Conservation (phyloP, 495 filamentous ascomycete genomes). For the Lasiosphaeris hirsuta region DNA sequence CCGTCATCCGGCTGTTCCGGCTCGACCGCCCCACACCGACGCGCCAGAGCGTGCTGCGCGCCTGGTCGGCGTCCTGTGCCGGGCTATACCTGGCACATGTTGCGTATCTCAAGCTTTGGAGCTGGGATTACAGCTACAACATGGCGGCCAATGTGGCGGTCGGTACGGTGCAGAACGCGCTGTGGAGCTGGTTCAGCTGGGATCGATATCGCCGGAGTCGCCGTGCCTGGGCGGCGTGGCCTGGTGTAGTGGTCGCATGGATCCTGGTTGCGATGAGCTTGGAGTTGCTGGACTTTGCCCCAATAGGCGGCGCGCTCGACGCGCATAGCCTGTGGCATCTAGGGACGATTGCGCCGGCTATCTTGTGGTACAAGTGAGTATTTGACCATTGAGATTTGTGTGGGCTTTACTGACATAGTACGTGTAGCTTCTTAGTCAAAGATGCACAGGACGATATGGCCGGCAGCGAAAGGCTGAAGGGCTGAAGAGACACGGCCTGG, state of each 20-base stretch:
- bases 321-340: conserved; percentile 96
- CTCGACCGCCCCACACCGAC: conserved; percentile 62
- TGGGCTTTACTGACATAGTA: background rate
- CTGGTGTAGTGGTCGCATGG: conserved; percentile 90
- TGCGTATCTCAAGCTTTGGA: conserved; percentile 76
- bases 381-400: background rate
- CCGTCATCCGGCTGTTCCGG: conserved; percentile 75
- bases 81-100: conserved; percentile 73
- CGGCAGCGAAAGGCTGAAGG: conserved; percentile 35
- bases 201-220: conserved; percentile 64
- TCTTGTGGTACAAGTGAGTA: conserved; percentile 92
- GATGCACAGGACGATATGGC: conserved; percentile 75
- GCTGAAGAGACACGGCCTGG: conserved; percentile 3
- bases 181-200: conserved; percentile 86
- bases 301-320: conserved; percentile 77
- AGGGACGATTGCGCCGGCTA: conserved; percentile 81
- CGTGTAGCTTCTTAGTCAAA: conserved; percentile 67
- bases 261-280: conserved; percentile 90
- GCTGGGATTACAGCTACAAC: conserved; percentile 96
- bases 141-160: conserved; percentile 90
- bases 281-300: conserved; percentile 91
- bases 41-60: conserved; percentile 57
- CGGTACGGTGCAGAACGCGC: conserved; percentile 72
- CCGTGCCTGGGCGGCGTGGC: conserved; percentile 81
- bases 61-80: conserved; percentile 73